Evolutionary conservation across 495 filamentous ascomycete genomes (phyloP).

Genomic region (Viridothelium virens): DNA sequence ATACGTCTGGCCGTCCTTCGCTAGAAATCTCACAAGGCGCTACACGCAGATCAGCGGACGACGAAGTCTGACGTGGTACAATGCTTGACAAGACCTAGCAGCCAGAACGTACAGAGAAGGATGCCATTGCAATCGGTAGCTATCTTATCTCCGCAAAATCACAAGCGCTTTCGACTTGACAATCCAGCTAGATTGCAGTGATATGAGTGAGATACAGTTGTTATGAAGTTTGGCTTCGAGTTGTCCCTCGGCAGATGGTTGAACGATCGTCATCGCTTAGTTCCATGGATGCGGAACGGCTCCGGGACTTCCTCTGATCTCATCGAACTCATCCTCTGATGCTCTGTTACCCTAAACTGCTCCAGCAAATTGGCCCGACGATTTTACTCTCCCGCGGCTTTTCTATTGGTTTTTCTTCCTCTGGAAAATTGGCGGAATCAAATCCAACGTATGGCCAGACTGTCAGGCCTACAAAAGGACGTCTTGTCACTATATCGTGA

Average conservation of each 20-base stretch:
- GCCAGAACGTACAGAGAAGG: conserved; percentile 1
- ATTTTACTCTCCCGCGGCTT: not conserved
- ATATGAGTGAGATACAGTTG: not conserved
- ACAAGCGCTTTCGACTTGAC: no score
- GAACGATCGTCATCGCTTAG: not conserved
- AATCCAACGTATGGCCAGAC: conserved; percentile 36
- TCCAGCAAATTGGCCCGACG: not conserved
- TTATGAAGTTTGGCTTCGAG: not conserved
- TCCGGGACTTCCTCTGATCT: conserved; percentile 14
- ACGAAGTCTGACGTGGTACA: not conserved
- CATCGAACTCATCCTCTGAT: not conserved
- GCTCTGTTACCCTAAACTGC: not conserved
- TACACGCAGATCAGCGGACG: conserved; percentile 27
- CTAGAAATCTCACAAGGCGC: conserved; percentile 73
- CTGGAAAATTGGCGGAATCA: not conserved
- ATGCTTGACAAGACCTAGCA: not conserved
- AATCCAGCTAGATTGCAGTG: no score
- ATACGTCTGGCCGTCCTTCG: conserved; percentile 66
- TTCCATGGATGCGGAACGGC: not conserved
- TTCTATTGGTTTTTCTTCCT: not conserved
- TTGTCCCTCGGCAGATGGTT: conserved; percentile 1
- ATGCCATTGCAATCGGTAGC: not conserved
- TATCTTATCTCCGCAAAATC: no score
- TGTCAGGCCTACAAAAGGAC: conserved; percentile 86
- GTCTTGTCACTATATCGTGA: conserved; percentile 79